phyloP scores from a whole-genome alignment of 208 protist genomes.

The Leishmania tropica region DNA sequence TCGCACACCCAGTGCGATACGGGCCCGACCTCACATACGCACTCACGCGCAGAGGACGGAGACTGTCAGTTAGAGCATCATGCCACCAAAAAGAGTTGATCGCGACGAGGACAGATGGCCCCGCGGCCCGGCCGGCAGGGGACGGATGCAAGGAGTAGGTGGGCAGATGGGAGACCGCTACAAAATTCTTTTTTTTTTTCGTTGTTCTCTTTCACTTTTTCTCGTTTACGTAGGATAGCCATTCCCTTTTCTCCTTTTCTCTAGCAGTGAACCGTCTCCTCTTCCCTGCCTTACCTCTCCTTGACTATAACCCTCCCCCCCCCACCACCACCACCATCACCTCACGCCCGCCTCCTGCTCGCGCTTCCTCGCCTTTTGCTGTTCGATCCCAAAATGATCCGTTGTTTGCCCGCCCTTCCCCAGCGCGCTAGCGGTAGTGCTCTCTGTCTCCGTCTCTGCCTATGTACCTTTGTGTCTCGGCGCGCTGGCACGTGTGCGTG shows the following conservation, averaged over 20 bases:
- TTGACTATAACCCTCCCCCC: not conserved
- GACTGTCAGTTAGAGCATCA: not conserved
- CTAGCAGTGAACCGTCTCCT: not conserved
- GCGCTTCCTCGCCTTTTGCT: not conserved
- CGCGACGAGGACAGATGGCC: not conserved
- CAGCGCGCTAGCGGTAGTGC: no score
- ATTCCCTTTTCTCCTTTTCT: constrained; percentile 11
- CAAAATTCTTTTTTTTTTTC: not conserved
- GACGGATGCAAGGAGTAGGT: not conserved
- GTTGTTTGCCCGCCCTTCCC: not conserved
- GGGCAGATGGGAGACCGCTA: not conserved
- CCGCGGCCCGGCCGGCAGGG: not conserved
- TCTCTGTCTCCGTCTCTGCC: not conserved
- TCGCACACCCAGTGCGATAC: not conserved
- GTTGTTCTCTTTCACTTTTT: not conserved
- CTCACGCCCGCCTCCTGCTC: not conserved
- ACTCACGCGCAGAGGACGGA: not conserved
- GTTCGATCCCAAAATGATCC: not conserved
- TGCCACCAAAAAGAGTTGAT: not conserved
- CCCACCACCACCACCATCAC: no score
- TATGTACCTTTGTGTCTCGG: not conserved
- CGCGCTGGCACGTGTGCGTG: not conserved
- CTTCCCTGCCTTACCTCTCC: not conserved
- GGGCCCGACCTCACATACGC: not conserved
- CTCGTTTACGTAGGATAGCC: constrained; percentile 2